Percentiles rank a stretch among this genome's conserved stretches.
Conservation (phyloP, 208 protist genomes). For the Acanthamoeba rhysodes region DNA sequence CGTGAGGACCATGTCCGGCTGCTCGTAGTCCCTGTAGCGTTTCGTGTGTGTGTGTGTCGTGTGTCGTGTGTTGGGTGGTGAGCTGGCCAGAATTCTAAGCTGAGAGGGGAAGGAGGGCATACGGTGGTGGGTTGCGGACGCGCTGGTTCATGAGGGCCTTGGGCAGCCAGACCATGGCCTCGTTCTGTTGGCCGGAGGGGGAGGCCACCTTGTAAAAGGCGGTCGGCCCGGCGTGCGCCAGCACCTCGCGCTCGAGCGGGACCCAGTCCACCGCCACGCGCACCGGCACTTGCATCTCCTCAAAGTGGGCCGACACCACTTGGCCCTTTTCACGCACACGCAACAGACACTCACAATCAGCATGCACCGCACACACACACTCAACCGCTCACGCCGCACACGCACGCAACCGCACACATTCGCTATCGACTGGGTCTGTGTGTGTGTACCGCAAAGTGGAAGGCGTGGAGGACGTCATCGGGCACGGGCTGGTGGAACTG, state of each 20-base stretch:
- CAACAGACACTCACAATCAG: not conserved
- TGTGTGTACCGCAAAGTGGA: conserved; percentile 14
- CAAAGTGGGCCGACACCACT: conserved; percentile 44
- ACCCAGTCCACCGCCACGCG: conserved; percentile 10
- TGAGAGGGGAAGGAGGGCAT: not conserved
- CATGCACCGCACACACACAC: no score
- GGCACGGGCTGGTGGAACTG: conserved; percentile 1
- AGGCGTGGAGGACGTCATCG: not conserved
- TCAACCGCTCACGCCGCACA: no score
- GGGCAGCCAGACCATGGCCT: conserved; percentile 33
- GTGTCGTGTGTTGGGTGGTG: not conserved
- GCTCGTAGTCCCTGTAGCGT: not conserved
- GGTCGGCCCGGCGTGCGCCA: conserved; percentile 43
- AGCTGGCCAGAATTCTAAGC: not conserved
- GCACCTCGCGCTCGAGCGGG: conserved; percentile 43
- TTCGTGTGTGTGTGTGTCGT: no score
- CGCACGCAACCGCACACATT: no score
- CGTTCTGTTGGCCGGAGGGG: not conserved
- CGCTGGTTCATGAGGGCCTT: conserved; percentile 68
- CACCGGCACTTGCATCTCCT: conserved; percentile 30
- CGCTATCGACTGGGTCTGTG: no score
- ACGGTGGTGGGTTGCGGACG: conserved; percentile 47
- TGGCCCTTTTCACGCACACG: not conserved
- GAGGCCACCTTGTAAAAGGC: conserved; percentile 63
- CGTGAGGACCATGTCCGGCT: conserved; percentile 61